Evolutionary conservation across 805 yeast species (phyloP).

Genomic region (Ogataea wickerhamii): DNA sequence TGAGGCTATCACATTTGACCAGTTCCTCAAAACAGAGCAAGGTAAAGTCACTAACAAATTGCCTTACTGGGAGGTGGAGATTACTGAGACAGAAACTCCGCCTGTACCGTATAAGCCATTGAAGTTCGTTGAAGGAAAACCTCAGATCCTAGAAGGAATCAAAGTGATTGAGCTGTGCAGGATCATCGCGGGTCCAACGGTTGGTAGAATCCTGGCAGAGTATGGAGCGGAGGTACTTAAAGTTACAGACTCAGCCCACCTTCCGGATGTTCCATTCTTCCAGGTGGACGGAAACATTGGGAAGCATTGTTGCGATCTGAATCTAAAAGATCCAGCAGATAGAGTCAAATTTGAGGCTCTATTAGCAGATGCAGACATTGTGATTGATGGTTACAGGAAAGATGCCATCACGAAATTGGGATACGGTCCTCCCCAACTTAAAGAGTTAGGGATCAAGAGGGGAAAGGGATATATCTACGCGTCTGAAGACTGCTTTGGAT

Average conservation of each 20-base stretch:
- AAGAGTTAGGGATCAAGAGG: conserved; percentile 26
- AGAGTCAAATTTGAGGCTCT: conserved; percentile 27
- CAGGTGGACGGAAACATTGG: conserved; percentile 36
- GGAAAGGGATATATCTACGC: conserved; percentile 34
- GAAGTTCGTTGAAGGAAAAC: conserved; percentile 8
- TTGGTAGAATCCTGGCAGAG: conserved; percentile 31
- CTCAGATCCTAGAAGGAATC: conserved; percentile 30
- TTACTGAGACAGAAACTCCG: conserved; percentile 26
- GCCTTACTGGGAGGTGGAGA: conserved; percentile 26
- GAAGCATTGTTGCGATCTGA: conserved; percentile 31
- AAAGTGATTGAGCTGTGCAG: conserved; percentile 32
- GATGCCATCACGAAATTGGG: conserved; percentile 31
- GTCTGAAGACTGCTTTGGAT: conserved; percentile 32
- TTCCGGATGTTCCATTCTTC: conserved; percentile 35
- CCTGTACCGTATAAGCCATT: conserved; percentile 20
- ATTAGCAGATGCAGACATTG: conserved; percentile 32
- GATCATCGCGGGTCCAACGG: conserved; percentile 34
- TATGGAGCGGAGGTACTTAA: conserved; percentile 35
- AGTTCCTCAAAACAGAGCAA: conserved; percentile 29
- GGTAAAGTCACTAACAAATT: conserved; percentile 24
- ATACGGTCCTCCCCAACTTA: conserved; percentile 29
- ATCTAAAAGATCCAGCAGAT: conserved; percentile 29
- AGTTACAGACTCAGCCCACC: conserved; percentile 26
- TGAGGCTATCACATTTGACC: conserved; percentile 28
- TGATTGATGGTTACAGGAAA: conserved; percentile 34